Evolutionary conservation across 257 asterid genomes (phyloP), one percentile per base, ranked within the genome.

Genomic region (Penstemon newberryi): DNA sequence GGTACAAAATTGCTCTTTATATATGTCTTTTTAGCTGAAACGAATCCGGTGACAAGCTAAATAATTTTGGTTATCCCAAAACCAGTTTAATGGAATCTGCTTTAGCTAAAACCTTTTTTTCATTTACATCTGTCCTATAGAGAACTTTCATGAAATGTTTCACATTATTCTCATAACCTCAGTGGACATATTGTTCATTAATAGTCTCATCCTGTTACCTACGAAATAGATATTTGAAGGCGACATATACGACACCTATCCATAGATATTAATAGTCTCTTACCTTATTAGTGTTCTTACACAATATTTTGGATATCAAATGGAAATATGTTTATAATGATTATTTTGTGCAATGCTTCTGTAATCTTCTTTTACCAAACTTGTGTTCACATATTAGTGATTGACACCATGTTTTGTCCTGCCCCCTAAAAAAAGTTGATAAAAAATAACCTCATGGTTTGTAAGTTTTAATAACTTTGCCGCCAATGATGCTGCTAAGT

Each of bases 1-100:
- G 95, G 97, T 85, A 72, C 41, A 63, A 58, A 38, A 53, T 54
- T 41, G 11, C 53, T 44, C 49, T 73, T 41, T 51, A 53, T 68
- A 55, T 69, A 6, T 47, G 56, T 46, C 0, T 25, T 52, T 62
- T 46, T 70, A 61, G 63, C 42, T 62, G 40, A 59, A 60, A 43
- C 45, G 19, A 51, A 43, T 3, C 40, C 37, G 46, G 18, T 63
- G 15, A 7, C 18, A 43, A n/a, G 53, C 62, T 69, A 12, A 46
- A 1, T 71, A 43, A n/a, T 45, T 56, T 53, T 67, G 56, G 33
- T 38, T 42, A 10, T 37, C 44, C 25, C 63, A 38, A 37, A 37
- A 37, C 45, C 63, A 37, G 38, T 3, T 36, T 0, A 37, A 0
- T 7, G 11, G 46, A 5, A 33, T 11, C 2, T 38, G 1, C 5